These are phyloP conservation scores for Aspergillus sclerotiicarbonarius DNA, from an alignment of 495 filamentous ascomycete species.

Conservation along the genomic window DNA sequence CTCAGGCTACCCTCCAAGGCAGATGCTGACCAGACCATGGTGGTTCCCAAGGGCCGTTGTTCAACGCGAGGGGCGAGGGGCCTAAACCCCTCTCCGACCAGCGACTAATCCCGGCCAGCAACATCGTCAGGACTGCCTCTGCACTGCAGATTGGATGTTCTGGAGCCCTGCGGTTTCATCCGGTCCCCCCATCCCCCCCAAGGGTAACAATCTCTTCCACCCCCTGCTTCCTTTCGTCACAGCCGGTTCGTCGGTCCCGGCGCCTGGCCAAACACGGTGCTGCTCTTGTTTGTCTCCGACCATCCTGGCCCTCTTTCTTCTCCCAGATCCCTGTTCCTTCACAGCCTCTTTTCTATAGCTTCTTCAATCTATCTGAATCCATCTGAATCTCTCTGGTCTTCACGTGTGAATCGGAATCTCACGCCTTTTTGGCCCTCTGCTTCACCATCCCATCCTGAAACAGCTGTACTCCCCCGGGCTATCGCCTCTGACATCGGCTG, in stretches of 20 bases:
- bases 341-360: background rate
- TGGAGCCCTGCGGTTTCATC: slow-evolving; percentile 11
- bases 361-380: background rate
- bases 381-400: background rate
- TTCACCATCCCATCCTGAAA: slow-evolving; percentile 21
- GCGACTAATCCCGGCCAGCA: slow-evolving; percentile 6
- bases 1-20: too few species aligned
- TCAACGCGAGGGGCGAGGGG: slow-evolving; percentile 1
- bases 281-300: background rate
- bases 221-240: slow-evolving; percentile 10
- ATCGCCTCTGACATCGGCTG: slow-evolving; percentile 15
- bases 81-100: slow-evolving; percentile 3
- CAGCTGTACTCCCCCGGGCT: slow-evolving; percentile 6
- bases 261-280: slow-evolving; percentile 4
- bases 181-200: background rate
- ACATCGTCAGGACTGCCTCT: slow-evolving; percentile 5
- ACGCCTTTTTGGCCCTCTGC: slow-evolving; percentile 11
- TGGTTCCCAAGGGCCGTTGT: background rate
- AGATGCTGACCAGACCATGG: background rate
- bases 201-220: background rate
- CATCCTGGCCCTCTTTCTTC: background rate
- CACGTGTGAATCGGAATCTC: background rate
- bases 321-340: slow-evolving; percentile 1
- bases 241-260: background rate
- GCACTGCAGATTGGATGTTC: slow-evolving; percentile 10